Evolutionary conservation across 164 flowering plant genomes (phyloP), one percentile per base, ranked within the genome.

Genomic region (Berberis vulgaris): DNA sequence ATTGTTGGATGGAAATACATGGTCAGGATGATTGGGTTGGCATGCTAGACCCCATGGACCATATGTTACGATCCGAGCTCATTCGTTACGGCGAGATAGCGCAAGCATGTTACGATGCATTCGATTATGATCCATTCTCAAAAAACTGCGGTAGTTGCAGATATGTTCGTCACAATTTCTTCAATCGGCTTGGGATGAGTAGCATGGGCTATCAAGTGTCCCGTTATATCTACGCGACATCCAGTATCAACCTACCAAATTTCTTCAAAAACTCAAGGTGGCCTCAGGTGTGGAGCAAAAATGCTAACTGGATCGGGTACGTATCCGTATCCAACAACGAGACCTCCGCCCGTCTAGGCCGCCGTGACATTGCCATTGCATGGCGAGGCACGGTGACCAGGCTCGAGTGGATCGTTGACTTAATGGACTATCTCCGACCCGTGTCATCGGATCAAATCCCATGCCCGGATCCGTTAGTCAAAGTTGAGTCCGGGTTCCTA

Each of bases 241-340:
- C 84, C 12, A 84, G 81, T 60, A 75, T 87, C 58, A 81, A 83
- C 54, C 75, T 85, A 41, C 88, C 93, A 0, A 86, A 84, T 47
- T 82, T 91, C 72, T 87, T 87, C 78, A 76, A 75, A 67, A 76
- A 77, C 54, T 85, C 94, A 0, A 49, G 76, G 57, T 75, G 78
- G 84, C 69, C 83, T 0, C 68, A 82, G 11, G 76, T 82, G 0
- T 89, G 96, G 96, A 87, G 88, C 81, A 61, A 54, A 50, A 67
- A 76, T 55, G 92, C 95, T 1, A 89, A 89, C 57, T 92, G 98
- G 98, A 87, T 89, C 38, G 98, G 98, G 2, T 92, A 83, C 71
- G 83, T 92, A 6, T 85, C 95, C 0, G 93, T 89, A 3, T 81
- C 96, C 1, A 73, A 80, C 69, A 93, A 92, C 45, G 91, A 82